A percentile compares a stretch with the other conserved stretches of the same genome.
Evolutionary conservation across 805 yeast genomes (phyloP).

Genomic region (Metahyphopichia silvanorum): DNA sequence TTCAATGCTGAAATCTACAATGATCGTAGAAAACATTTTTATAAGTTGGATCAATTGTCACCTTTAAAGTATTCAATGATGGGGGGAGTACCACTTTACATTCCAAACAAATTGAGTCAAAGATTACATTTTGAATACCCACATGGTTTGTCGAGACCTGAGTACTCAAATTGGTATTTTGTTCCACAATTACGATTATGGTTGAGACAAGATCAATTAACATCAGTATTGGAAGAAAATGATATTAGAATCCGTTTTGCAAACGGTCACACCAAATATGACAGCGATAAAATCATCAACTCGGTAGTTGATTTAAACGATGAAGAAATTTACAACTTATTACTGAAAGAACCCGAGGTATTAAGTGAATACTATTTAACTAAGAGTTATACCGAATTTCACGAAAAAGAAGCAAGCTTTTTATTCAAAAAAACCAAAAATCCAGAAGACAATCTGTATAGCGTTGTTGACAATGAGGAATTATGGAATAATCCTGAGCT

Average conservation of each 20-base stretch:
- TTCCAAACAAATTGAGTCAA: constrained; percentile 8
- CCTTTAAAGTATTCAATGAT: constrained; percentile 50
- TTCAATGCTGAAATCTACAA: constrained; percentile 27
- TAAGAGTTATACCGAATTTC: constrained; percentile 12
- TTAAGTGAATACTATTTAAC: constrained; percentile 20
- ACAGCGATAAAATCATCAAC: constrained; percentile 10
- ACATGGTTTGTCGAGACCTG: constrained; percentile 9
- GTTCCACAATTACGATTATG: constrained; percentile 16
- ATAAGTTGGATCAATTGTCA: constrained; percentile 41
- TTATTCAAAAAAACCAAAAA: constrained; percentile 11
- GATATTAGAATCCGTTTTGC: constrained; percentile 1
- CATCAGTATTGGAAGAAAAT: constrained; percentile 3
- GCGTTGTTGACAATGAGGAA: background rate
- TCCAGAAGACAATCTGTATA: background rate
- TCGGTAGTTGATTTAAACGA: constrained; percentile 21
- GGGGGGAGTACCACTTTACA: constrained; percentile 43
- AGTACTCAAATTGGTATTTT: constrained; percentile 13
- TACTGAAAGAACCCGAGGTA: constrained; percentile 16
- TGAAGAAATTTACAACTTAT: constrained; percentile 16
- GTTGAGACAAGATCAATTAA: constrained; percentile 10
- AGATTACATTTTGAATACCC: constrained; percentile 17
- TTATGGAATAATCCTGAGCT: background rate
- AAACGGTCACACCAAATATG: background rate
- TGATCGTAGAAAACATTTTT: constrained; percentile 61
- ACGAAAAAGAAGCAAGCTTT: constrained; percentile 12